Evolutionary conservation across 306 rosid species (phyloP), one percentile per base, ranked within the genome.

Genomic region (Dalbergia cochinchinensis): DNA sequence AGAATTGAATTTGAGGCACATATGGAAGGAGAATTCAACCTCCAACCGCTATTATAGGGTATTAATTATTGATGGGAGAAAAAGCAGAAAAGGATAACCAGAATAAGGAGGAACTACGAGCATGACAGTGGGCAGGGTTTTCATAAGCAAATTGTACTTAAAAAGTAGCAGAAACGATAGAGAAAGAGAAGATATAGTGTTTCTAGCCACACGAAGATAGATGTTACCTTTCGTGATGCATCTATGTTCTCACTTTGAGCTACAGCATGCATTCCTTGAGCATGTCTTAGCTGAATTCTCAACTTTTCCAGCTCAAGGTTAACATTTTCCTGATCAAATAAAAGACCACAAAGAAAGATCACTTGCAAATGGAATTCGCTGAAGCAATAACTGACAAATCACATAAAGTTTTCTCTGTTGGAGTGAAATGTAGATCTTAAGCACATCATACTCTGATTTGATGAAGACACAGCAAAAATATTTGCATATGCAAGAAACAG

Each of bases 211-310:
- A 55, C 76, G 76, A 44, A 83, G 50, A 69, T 35, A 16, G 69
- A 58, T 42, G 58, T 54, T 85, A 91, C 99, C 94, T 90, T 91
- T 54, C 90, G 80, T 45, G 94, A 86, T 70, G 98, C 96, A 78
- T 89, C 91, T 11, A 84, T 77, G 71, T 79, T 93, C 87, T 91
- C 96, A 4, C 81, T 92, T 84, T 89, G 94, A 80, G 94, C 98
- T 61, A 93, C 66, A 11, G 97, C 94, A 69, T 87, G 90, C 93
- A 96, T 86, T 87, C 94, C 99, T 80, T 86, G 93, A 69, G 81
- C 97, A 82, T 91, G 97, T 84, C 91, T 90, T 71, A 96, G 93
- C 79, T 96, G 94, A 70, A 86, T 85, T 86, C 97, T 93, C 82
- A 96, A 84, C 89, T 87, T 90, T 83, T 96, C 98, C 69, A 96